phyloP scores from a whole-genome alignment of 371 early-diverging fungal species.

The Batrachochytrium dendrobatidis region DNA sequence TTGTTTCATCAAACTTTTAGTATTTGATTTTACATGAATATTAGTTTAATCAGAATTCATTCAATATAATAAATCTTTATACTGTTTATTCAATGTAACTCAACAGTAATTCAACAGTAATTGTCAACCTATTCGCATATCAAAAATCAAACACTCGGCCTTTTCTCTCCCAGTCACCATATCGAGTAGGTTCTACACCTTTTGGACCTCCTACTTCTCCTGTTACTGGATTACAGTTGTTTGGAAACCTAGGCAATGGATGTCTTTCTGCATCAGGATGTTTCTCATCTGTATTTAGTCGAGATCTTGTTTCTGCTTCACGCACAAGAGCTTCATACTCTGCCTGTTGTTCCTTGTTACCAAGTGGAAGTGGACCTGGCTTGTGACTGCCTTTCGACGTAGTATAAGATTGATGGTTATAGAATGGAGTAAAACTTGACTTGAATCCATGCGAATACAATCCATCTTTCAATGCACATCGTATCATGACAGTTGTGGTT shows the following conservation, averaged over 20 bases:
- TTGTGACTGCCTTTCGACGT: slow-evolving; percentile 1
- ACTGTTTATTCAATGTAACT: too few species aligned
- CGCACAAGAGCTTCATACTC: slow-evolving; percentile 68
- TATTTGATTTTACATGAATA: too few species aligned
- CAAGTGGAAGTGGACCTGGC: slow-evolving; percentile 70
- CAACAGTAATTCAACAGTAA: too few species aligned
- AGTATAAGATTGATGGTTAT: neutral
- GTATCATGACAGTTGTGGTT: too few species aligned
- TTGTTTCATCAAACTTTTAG: too few species aligned
- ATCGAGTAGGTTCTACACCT: slow-evolving; percentile 71
- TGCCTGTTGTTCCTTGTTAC: slow-evolving; percentile 56
- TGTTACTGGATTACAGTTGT: slow-evolving; percentile 69
- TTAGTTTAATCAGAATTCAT: too few species aligned
- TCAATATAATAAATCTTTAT: too few species aligned
- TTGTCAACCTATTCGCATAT: too few species aligned
- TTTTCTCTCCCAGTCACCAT: slow-evolving; percentile 85
- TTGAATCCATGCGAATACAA: too few species aligned
- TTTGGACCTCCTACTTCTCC: slow-evolving; percentile 79
- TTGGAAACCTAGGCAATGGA: slow-evolving; percentile 51
- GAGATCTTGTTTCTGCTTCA: slow-evolving; percentile 20
- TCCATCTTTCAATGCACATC: too few species aligned
- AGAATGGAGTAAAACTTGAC: too few species aligned
- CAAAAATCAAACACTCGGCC: slow-evolving; percentile 78
- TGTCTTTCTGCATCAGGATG: slow-evolving; percentile 56
- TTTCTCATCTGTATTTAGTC: slow-evolving; percentile 33